These are phyloP conservation scores for Exophiala sideris DNA, from an alignment of 2,329 filamentous ascomycete species.

Conservation along the genomic window DNA sequence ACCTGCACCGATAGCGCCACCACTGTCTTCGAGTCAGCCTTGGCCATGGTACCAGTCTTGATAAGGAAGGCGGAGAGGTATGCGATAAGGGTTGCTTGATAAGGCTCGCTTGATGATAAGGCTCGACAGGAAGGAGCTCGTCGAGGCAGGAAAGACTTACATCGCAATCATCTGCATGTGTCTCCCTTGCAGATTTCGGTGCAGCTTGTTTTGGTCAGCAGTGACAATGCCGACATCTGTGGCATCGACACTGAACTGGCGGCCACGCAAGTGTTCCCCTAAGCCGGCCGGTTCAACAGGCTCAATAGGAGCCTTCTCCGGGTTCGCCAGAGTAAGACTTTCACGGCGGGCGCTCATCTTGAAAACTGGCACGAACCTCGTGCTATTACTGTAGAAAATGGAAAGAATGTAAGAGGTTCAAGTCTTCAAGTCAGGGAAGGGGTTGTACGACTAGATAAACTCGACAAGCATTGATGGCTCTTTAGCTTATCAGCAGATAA, in stretches of 20 bases:
- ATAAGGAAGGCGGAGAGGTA: no score
- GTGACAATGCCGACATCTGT: neutral
- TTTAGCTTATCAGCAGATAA: no score
- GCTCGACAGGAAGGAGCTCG: neutral
- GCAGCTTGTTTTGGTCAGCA: conserved; percentile 13
- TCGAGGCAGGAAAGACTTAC: conserved; percentile 55
- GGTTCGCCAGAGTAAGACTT: neutral
- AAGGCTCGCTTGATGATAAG: no score
- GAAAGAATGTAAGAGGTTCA: neutral
- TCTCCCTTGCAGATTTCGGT: conserved; percentile 38
- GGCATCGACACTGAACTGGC: conserved; percentile 14
- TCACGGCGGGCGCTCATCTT: conserved; percentile 4
- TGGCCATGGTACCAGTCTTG: neutral
- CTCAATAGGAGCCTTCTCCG: neutral
- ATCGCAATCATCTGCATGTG: conserved; percentile 98
- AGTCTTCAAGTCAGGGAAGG: no score
- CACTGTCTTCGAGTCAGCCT: conserved; percentile 7
- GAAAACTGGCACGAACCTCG: neutral
- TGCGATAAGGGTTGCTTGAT: neutral
- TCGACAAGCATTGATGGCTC: no score
- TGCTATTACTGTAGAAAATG: neutral
- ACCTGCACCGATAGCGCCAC: conserved; percentile 58
- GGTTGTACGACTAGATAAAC: no score
- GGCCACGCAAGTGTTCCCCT: conserved; percentile 10
- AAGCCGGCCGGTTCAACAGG: conserved; percentile 1